Percentiles rank a stretch among this genome's conserved stretches.
phyloP scores from a whole-genome alignment of 1,284 basidiomycete species.

The Tilletiopsis washingtonensis region DNA sequence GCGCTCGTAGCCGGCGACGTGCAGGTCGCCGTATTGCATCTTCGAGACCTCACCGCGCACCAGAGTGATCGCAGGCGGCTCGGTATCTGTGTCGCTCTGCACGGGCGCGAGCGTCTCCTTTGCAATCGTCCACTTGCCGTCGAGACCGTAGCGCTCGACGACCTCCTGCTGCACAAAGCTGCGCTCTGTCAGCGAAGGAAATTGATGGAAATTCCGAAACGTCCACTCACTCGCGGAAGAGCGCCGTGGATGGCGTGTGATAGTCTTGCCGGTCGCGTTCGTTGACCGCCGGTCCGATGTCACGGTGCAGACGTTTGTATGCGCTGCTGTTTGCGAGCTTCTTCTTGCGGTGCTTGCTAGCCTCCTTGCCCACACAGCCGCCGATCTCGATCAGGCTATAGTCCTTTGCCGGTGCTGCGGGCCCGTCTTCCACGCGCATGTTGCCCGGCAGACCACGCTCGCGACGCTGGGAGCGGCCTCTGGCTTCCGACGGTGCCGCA shows the following conservation, averaged over 20 bases:
- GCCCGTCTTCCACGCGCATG: neutral
- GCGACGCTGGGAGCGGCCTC: neutral
- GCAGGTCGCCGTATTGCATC: constrained; percentile 8
- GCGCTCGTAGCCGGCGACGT: constrained; percentile 5
- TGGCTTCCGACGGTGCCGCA: no score
- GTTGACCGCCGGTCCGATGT: constrained; percentile 34
- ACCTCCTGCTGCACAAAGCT: constrained; percentile 27
- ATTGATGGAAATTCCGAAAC: no score
- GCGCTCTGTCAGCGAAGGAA: no score
- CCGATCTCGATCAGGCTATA: constrained; percentile 42
- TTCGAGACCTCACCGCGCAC: constrained; percentile 9
- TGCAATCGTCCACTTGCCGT: constrained; percentile 4
- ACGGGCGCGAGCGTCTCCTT: neutral
- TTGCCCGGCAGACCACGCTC: no score
- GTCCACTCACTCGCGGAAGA: constrained; percentile 26
- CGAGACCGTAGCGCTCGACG: constrained; percentile 25
- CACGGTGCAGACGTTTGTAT: constrained; percentile 5
- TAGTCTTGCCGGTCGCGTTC: constrained; percentile 48
- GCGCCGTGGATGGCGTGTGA: constrained; percentile 34
- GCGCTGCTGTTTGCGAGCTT: constrained; percentile 17
- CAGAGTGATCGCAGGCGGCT: constrained; percentile 7
- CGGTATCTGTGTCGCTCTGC: neutral
- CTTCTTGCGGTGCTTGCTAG: constrained; percentile 47
- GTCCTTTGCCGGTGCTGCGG: no score
- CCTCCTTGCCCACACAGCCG: constrained; percentile 47